Percentiles rank a stretch among this genome's conserved stretches.
Conservation (phyloP, 805 yeast genomes). For the Suhomyces vadensis region DNA sequence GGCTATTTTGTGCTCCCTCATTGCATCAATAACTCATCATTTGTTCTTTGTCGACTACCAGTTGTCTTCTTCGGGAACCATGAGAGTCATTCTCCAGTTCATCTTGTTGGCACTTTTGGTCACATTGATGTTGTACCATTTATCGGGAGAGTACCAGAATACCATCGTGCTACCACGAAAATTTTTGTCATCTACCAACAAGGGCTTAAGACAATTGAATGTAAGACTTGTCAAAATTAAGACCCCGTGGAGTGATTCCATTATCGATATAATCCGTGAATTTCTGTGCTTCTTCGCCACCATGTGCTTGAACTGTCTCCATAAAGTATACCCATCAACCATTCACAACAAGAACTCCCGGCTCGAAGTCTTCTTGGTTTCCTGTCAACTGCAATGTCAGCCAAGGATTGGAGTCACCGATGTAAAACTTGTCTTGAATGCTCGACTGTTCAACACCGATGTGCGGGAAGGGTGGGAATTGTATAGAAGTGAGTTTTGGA, state of each 20-base stretch:
- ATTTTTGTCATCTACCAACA: slow-evolving; percentile 80
- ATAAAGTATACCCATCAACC: slow-evolving; percentile 36
- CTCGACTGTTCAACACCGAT: slow-evolving; percentile 79
- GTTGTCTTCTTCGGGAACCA: slow-evolving; percentile 28
- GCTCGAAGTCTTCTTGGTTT: slow-evolving; percentile 40
- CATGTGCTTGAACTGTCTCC: slow-evolving; percentile 31
- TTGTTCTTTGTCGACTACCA: slow-evolving; percentile 29
- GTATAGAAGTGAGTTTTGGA: slow-evolving; percentile 92
- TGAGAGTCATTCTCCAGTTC: slow-evolving; percentile 49
- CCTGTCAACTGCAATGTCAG: slow-evolving; percentile 48
- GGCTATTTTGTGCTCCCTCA: slow-evolving; percentile 39
- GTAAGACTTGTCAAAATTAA: slow-evolving; percentile 68
- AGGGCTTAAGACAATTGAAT: slow-evolving; percentile 83
- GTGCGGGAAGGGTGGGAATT: slow-evolving; percentile 93
- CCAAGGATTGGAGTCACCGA: slow-evolving; percentile 70
- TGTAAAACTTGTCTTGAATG: slow-evolving; percentile 76
- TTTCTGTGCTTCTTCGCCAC: slow-evolving; percentile 32
- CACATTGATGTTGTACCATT: slow-evolving; percentile 72
- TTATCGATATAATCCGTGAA: slow-evolving; percentile 40
- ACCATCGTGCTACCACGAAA: slow-evolving; percentile 81
- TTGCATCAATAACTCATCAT: slow-evolving; percentile 41
- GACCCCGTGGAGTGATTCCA: slow-evolving; percentile 32
- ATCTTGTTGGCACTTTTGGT: slow-evolving; percentile 61
- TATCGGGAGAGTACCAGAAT: slow-evolving; percentile 87
- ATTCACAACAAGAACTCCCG: slow-evolving; percentile 31